phyloP scores from a whole-genome alignment of 2,329 filamentous ascomycete genomes.

The Tolypocladium ovalisporum region DNA sequence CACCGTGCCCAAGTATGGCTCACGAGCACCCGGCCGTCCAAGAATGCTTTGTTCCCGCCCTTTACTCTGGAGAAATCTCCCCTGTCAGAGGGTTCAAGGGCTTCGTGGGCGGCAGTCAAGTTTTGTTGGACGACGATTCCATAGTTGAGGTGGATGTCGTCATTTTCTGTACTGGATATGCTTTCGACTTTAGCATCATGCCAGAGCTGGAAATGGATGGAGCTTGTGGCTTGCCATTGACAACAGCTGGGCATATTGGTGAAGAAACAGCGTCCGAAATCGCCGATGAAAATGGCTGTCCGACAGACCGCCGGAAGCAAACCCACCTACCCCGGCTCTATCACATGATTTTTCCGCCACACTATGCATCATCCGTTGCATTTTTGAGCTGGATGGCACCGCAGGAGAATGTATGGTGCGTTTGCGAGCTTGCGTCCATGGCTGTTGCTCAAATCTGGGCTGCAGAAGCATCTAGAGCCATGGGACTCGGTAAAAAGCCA shows the following conservation, averaged over 20 bases:
- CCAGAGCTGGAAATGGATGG: constrained; percentile 8
- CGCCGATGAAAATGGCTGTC: constrained; percentile 1
- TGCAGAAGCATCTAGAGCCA: background rate
- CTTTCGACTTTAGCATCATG: constrained; percentile 17
- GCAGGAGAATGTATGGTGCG: constrained; percentile 17
- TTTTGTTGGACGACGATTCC: constrained; percentile 20
- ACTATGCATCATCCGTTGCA: constrained; percentile 28
- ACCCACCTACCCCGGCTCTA: constrained; percentile 21
- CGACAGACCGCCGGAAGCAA: constrained; percentile 3
- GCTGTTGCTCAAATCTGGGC: constrained; percentile 27
- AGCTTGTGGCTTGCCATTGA: background rate
- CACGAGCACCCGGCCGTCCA: constrained; percentile 4
- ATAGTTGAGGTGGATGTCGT: constrained; percentile 20
- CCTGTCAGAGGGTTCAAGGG: constrained; percentile 2
- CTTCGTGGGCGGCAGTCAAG: constrained; percentile 7
- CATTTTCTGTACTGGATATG: constrained; percentile 26
- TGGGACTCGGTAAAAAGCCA: background rate
- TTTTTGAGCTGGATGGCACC: constrained; percentile 25
- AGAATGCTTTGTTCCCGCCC: constrained; percentile 1
- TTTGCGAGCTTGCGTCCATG: constrained; percentile 29
- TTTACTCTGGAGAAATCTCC: background rate
- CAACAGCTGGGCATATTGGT: background rate
- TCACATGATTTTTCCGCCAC: constrained; percentile 29
- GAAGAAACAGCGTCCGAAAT: background rate
- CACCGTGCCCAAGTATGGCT: constrained; percentile 2